Conservation (phyloP, 2,329 filamentous ascomycete species). For the Coniochaeta pulveracea region DNA sequence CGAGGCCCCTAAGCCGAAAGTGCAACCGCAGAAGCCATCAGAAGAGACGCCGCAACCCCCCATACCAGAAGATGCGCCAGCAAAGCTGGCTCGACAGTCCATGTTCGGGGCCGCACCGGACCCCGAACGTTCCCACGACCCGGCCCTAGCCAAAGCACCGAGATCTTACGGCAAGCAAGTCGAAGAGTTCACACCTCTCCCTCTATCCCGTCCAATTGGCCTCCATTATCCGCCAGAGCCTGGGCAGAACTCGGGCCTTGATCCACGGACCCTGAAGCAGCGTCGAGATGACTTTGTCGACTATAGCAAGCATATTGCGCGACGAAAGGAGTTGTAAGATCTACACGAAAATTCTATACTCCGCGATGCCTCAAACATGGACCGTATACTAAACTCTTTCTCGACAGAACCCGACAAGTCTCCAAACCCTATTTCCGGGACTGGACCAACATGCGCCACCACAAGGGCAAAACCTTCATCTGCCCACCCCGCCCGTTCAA, state of each 20-base stretch:
- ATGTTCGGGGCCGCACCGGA: conserved; percentile 7
- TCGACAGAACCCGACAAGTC: too few species aligned
- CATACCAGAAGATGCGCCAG: not conserved
- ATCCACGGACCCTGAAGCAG: conserved; percentile 54
- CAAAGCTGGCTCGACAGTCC: conserved; percentile 7
- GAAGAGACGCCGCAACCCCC: not conserved
- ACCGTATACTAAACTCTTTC: not conserved
- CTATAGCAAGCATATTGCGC: conserved; percentile 72
- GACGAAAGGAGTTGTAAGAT: conserved; percentile 64
- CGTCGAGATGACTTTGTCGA: conserved; percentile 70
- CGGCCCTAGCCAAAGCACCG: conserved; percentile 41
- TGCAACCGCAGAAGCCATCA: conserved; percentile 3
- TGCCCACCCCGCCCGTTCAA: conserved; percentile 78
- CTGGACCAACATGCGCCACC: conserved; percentile 72
- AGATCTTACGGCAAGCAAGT: conserved; percentile 46
- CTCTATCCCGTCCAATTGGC: conserved; percentile 67
- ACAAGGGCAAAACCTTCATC: conserved; percentile 87
- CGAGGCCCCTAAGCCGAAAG: conserved; percentile 7
- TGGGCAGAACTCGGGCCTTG: conserved; percentile 75
- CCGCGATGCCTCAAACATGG: too few species aligned
- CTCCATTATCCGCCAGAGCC: conserved; percentile 59
- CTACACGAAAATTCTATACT: too few species aligned
- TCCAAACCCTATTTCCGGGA: conserved; percentile 90
- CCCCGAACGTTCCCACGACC: not conserved
- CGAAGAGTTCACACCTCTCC: conserved; percentile 45